Evolutionary conservation across 495 filamentous ascomycete genomes (phyloP).

Genomic region (Neurospora africana): DNA sequence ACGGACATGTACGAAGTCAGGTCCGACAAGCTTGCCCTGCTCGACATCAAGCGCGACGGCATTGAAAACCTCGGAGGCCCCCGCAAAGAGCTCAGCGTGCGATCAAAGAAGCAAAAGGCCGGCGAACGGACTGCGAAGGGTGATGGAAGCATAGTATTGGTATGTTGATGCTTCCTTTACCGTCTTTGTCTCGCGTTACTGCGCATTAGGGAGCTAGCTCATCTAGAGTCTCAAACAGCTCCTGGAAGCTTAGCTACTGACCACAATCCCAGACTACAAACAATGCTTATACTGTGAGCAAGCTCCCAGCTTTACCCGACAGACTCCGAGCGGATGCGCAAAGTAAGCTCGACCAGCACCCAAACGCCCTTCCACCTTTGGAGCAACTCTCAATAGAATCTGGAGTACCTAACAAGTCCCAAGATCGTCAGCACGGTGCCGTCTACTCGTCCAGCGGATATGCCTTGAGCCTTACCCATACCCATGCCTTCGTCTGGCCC

Average conservation of each 20-base stretch:
- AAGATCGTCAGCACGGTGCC: conserved; percentile 49
- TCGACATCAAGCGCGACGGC: conserved; percentile 33
- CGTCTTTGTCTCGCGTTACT: background rate
- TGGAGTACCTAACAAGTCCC: conserved; percentile 13
- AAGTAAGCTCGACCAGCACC: conserved; percentile 34
- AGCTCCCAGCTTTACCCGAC: conserved; percentile 71
- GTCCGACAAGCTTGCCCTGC: conserved; percentile 29
- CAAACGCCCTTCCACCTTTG: background rate
- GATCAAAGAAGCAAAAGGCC: conserved; percentile 47
- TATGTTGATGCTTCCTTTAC: conserved; percentile 27
- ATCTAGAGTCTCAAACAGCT: background rate
- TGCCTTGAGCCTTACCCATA: conserved; percentile 68
- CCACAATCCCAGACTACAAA: conserved; percentile 59
- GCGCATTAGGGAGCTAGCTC: background rate
- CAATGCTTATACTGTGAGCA: conserved; percentile 74
- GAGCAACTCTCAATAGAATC: background rate
- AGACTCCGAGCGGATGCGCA: conserved; percentile 50
- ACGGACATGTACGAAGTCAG: conserved; percentile 41
- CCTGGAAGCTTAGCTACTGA: conserved; percentile 9
- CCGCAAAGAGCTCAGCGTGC: conserved; percentile 48
- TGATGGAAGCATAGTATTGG: conserved; percentile 54
- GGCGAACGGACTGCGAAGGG: conserved; percentile 44
- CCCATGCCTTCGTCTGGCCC: conserved; percentile 78
- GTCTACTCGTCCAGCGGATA: conserved; percentile 57
- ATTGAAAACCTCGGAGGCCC: conserved; percentile 28